Conservation (phyloP, 2,329 filamentous ascomycete species). For the Cadophora malorum region DNA sequence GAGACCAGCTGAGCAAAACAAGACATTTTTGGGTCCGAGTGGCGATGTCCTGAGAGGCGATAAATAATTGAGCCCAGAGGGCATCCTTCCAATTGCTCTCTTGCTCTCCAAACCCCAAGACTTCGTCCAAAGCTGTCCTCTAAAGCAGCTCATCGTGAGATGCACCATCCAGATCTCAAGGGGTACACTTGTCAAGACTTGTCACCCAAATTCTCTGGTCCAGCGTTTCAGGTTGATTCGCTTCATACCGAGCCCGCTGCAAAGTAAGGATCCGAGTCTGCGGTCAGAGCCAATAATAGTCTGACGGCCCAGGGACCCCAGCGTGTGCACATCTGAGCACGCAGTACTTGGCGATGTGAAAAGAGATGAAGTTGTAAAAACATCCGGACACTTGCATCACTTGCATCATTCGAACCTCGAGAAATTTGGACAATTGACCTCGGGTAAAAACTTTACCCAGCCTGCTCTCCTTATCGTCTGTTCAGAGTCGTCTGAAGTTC, state of each 20-base stretch:
- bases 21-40: constrained; percentile 7
- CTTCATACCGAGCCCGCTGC: constrained; percentile 11
- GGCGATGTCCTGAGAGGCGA: background rate
- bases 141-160: background rate
- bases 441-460: background rate
- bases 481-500: background rate
- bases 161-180: constrained; percentile 2
- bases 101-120: background rate
- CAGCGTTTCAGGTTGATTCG: constrained; percentile 19
- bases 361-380: constrained; percentile 3
- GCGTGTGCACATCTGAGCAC: background rate
- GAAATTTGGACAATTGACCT: background rate
- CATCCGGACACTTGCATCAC: background rate
- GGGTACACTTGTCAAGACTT: background rate
- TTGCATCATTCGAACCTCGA: background rate
- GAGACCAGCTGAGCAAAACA: background rate
- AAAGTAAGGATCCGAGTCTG: constrained; percentile 6
- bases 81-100: background rate
- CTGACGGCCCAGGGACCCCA: constrained; percentile 3
- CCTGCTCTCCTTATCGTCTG: background rate
- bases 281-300: constrained; percentile 14
- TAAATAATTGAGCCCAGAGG: background rate
- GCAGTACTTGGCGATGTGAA: background rate
- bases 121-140: background rate
- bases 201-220: background rate